Percentiles rank a stretch among this genome's conserved stretches.
phyloP scores from a whole-genome alignment of 2,329 filamentous ascomycete genomes.

The Cytospora paraplurivora region DNA sequence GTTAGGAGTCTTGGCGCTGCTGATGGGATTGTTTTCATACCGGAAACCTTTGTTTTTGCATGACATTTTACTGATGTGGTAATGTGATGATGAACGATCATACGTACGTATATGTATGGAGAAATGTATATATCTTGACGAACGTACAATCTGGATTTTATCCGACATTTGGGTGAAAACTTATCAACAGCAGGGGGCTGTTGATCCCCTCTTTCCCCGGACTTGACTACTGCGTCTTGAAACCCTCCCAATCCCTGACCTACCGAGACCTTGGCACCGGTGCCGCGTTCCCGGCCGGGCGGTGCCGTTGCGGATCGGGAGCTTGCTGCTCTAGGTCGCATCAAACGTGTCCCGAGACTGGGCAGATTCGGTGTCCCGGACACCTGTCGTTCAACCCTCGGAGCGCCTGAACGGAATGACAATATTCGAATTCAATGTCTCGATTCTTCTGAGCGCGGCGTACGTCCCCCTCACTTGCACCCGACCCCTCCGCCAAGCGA shows the following conservation, averaged over 20 bases:
- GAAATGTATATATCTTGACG: not conserved
- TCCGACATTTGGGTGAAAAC: not conserved
- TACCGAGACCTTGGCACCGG: not conserved
- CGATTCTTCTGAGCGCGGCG: slow-evolving; percentile 55
- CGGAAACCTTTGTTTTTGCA: not conserved
- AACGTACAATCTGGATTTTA: not conserved
- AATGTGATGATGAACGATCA: not conserved
- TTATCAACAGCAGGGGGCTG: not conserved
- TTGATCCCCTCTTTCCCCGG: not conserved
- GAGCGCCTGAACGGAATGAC: slow-evolving; percentile 58
- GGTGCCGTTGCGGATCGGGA: not conserved
- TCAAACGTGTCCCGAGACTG: not conserved
- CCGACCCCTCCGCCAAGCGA: slow-evolving; percentile 14
- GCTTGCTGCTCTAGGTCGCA: not conserved
- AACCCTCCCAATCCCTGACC: not conserved
- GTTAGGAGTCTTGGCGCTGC: not conserved
- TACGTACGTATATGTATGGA: not conserved
- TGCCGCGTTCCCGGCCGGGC: too few relatives aligned
- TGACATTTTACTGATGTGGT: not conserved
- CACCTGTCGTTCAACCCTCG: not conserved
- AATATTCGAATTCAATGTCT: slow-evolving; percentile 60
- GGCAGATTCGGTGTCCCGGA: slow-evolving; percentile 18
- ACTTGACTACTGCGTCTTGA: not conserved
- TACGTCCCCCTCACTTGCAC: slow-evolving; percentile 42
- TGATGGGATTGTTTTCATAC: not conserved